Evolutionary conservation across 2,329 filamentous ascomycete species (phyloP), one percentile per base, ranked within the genome.

Genomic region (Diplodia corticola): DNA sequence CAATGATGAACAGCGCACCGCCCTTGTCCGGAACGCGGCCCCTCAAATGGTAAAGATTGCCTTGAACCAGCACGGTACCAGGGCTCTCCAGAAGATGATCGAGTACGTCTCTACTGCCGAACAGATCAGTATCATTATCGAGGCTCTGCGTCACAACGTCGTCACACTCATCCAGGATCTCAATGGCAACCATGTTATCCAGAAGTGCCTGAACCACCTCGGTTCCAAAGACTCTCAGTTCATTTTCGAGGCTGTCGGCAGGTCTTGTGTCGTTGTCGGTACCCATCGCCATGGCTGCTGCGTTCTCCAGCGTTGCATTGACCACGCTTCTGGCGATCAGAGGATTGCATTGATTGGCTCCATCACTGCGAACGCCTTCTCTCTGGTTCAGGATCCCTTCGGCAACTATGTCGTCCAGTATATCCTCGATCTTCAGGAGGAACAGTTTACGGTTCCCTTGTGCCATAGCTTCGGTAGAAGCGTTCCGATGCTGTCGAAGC

Each of bases 381-480:
- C 89, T 44, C 87, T 99, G 12, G 93, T 99, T 22, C 93, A 97
- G 77, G 95, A 99, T 77, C 94, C 95, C 0, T 99, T 97, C 72
- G 95, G 95, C 75, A 99, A 99, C 80, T 99, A 99, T 71, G 95
- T 99, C 60, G 91, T 99, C 60, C 95, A 99, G 81, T 99, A 99
- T 81, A 98, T 99, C 75, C 77, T 99, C 71, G 95, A 98, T 76
- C 86, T 98, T 64, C 93, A 93, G 70, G 93, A 99, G 75, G 84
- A 90, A 13, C 84, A 83, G 71, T 97, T 97, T 80, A 97, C 94
- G 1, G 91, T 95, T 73, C 94, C 94, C 3, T 84, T 99, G 48
- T 95, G 96, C 68, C 82, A 85, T 63, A 89, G 89, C 74, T 97
- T 99, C 82, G 82, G 85, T 65, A 90, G 90, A 72, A 83, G 91